Base-by-base conservation (phyloP, 345 rosid genomes). In the Pugionium dolabratum region DNA sequence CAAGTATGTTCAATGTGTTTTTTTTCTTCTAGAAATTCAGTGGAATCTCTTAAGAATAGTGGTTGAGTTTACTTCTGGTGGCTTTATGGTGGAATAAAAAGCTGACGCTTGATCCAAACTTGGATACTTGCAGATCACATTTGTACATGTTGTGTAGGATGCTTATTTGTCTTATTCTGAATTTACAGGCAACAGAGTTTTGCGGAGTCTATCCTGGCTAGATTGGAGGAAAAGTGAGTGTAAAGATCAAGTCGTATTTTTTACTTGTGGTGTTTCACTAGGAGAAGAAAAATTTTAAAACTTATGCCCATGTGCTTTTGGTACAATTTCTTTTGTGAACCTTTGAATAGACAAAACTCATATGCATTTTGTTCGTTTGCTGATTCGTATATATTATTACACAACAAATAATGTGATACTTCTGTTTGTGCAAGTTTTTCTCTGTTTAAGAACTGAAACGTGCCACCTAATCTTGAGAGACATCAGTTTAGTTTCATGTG, bases 121-220 rank as follows among this genome's bases (percentile, higher is more conserved):
- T 34, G 29, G 36, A 44, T 10, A 10, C 2, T 32, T 44, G 64
- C 8, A 11, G 26, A 43, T 26, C 29, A 9, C 29, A 31, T 26
- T 44, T 7, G 1, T 50, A 5, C 4, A 7, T 47, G 29, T 66
- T 54, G 2, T 57, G 48, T 57, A 59, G 49, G 49, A 72, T 59
- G 49, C 29, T 59, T 28, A 54, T 59, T 55, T 54, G 36, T 63
- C 40, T 49, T 35, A 53, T 37, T 55, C 69, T 45, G 35, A 25
- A 47, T 67, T 70, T 59, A 75, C 93, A 94, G 99, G 88, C 99
- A 94, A 70, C 89, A 84, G 75, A 84, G 82, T 79, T 94, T 94
- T 61, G 95, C 95, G 0, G 99, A 90, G 78, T 81, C 85, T 1
- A 86, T 94, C 64, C 82, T 90, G 67, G 89, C 56, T 54, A 79